These are phyloP conservation scores for Sphagnum contortum DNA, from an alignment of 225 moss, liverwort and hornwort genomes.

Conservation along the genomic window DNA sequence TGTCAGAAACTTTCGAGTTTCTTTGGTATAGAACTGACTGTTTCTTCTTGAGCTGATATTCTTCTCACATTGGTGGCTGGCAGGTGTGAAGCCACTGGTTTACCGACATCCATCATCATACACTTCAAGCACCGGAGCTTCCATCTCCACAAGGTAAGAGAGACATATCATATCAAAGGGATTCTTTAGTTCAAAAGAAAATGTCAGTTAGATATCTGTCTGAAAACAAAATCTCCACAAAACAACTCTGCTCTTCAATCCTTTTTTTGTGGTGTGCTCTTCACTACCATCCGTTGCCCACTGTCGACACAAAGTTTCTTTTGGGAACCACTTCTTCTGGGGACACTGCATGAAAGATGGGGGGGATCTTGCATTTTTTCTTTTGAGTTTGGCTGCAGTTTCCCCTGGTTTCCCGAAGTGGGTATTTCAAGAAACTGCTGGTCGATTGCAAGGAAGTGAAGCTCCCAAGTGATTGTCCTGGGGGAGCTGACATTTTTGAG, in stretches of 20 bases:
- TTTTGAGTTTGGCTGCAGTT: conserved; percentile 13
- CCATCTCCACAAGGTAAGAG: conserved; percentile 57
- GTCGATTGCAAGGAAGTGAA: conserved; percentile 40
- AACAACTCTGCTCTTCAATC: no score
- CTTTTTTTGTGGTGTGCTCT: no score
- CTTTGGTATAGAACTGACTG: not conserved
- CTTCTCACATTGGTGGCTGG: not conserved
- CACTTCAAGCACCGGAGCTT: conserved; percentile 46
- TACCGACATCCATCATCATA: conserved; percentile 56
- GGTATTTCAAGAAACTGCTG: conserved; percentile 57
- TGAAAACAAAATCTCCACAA: no score
- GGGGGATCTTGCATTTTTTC: no score
- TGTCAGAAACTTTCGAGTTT: not conserved
- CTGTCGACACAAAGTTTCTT: no score
- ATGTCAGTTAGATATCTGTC: no score
- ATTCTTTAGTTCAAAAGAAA: not conserved
- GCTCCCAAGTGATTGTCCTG: conserved; percentile 46
- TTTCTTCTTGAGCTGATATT: not conserved
- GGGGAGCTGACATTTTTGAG: conserved; percentile 54
- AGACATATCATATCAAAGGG: not conserved
- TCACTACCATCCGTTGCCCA: no score
- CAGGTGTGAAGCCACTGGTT: conserved; percentile 61
- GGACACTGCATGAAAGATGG: no score
- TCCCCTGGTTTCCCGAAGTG: conserved; percentile 64
- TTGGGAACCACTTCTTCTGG: no score